A percentile compares a stretch with the other conserved stretches of the same genome.
These are phyloP conservation scores for Saturnispora sekii DNA, from an alignment of 805 yeast species.

Conservation along the genomic window DNA sequence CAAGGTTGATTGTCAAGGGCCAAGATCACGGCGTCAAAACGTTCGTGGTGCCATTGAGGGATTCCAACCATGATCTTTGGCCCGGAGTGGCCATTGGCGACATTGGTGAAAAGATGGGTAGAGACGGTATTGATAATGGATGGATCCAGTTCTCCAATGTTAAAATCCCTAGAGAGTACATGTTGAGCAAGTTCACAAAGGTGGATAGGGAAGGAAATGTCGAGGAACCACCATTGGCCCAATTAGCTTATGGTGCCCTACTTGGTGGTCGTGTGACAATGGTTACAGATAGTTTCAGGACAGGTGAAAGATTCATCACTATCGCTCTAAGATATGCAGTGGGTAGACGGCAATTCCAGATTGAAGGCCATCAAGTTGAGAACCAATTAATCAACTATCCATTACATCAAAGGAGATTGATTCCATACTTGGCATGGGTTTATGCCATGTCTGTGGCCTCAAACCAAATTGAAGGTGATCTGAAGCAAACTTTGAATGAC, in stretches of 20 bases:
- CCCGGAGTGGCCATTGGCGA: conserved; percentile 86
- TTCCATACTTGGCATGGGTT: conserved; percentile 75
- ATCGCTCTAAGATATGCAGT: conserved; percentile 85
- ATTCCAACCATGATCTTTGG: conserved; percentile 54
- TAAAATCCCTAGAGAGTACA: conserved; percentile 70
- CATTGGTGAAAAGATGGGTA: conserved; percentile 91
- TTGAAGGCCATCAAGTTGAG: conserved; percentile 38
- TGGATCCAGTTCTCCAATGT: conserved; percentile 90
- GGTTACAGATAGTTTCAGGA: conserved; percentile 79
- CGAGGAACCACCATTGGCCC: conserved; percentile 74
- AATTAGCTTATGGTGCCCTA: conserved; percentile 79
- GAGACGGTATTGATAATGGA: conserved; percentile 93
- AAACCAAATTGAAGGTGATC: conserved; percentile 44
- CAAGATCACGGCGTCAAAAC: conserved; percentile 89
- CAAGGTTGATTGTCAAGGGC: conserved; percentile 70
- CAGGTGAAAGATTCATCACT: conserved; percentile 68
- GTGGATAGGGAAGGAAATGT: conserved; percentile 63
- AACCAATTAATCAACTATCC: conserved; percentile 78
- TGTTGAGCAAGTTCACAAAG: conserved; percentile 73
- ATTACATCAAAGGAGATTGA: conserved; percentile 76
- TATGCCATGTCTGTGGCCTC: conserved; percentile 72
- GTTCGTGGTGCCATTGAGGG: conserved; percentile 85
- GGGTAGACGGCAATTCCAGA: conserved; percentile 77
- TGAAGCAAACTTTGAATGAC: conserved; percentile 38
- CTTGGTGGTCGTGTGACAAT: conserved; percentile 83